These are phyloP conservation scores for Metschnikowia baotianmanensis DNA, from an alignment of 805 yeast species.

Conservation along the genomic window DNA sequence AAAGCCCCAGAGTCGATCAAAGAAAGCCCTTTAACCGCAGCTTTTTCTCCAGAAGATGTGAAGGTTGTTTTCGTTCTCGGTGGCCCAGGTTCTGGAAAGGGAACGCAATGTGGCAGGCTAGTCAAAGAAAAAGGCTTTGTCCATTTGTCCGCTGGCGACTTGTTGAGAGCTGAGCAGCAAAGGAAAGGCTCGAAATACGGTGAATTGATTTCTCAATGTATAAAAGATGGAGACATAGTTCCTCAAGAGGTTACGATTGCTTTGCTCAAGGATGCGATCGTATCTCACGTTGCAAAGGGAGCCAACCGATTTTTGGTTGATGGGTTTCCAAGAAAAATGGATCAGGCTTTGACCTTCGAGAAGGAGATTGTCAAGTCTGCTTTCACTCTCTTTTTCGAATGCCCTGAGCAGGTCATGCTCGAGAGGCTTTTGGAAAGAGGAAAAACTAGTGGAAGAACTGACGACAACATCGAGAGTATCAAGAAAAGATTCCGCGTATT, in stretches of 20 bases:
- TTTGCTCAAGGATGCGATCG: slow-evolving; percentile 75
- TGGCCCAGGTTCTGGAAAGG: slow-evolving; percentile 98
- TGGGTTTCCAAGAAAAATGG: slow-evolving; percentile 98
- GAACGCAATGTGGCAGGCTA: slow-evolving; percentile 89
- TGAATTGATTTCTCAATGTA: slow-evolving; percentile 76
- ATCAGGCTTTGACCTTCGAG: slow-evolving; percentile 94
- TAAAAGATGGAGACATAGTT: slow-evolving; percentile 85
- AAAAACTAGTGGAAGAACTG: slow-evolving; percentile 90
- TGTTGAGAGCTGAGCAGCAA: slow-evolving; percentile 86
- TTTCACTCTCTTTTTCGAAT: slow-evolving; percentile 73
- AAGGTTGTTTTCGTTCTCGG: slow-evolving; percentile 90
- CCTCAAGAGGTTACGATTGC: slow-evolving; percentile 92
- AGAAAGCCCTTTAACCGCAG: slow-evolving; percentile 38
- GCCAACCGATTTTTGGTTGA: slow-evolving; percentile 74
- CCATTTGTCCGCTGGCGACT: slow-evolving; percentile 95
- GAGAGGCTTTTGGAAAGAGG: slow-evolving; percentile 85
- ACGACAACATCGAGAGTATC: slow-evolving; percentile 89
- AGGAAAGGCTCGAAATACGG: slow-evolving; percentile 84
- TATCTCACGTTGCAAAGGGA: slow-evolving; percentile 47
- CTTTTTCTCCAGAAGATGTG: slow-evolving; percentile 63
- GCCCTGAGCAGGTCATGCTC: slow-evolving; percentile 82
- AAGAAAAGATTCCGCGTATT: slow-evolving; percentile 86
- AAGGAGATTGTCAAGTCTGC: slow-evolving; percentile 66
- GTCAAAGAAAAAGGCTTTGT: slow-evolving; percentile 79
- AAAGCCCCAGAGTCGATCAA: slow-evolving; percentile 7